These are phyloP conservation scores for Austroboletus rostrupii DNA, from an alignment of 1,284 basidiomycete genomes.

Conservation along the genomic window DNA sequence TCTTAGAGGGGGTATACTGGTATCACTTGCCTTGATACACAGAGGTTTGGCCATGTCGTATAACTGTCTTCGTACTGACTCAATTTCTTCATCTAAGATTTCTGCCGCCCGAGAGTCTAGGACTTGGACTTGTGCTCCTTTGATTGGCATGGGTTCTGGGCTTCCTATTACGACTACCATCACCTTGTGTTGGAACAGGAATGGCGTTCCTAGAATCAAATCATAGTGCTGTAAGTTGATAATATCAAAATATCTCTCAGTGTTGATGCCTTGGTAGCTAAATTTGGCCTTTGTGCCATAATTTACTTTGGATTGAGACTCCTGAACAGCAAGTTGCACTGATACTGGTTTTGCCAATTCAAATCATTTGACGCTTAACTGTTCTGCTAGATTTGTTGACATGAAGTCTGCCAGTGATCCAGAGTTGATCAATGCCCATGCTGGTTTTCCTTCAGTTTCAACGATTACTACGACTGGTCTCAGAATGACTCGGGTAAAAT, in stretches of 20 bases:
- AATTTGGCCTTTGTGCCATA: conserved; percentile 17
- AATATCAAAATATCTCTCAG: conserved; percentile 21
- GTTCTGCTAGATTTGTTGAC: conserved; percentile 35
- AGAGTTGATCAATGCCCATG: conserved; percentile 31
- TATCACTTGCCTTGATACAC: conserved; percentile 24
- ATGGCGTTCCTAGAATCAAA: conserved; percentile 33
- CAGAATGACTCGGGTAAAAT: conserved; percentile 17
- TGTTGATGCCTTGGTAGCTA: conserved; percentile 30
- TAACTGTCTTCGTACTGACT: conserved; percentile 10
- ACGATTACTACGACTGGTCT: conserved; percentile 31
- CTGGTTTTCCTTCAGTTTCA: conserved; percentile 31
- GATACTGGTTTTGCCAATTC: conserved; percentile 26
- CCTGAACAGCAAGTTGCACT: conserved; percentile 30
- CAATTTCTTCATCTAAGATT: no score
- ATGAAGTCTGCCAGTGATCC: conserved; percentile 40
- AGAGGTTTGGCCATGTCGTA: conserved; percentile 18
- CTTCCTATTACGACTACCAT: conserved; percentile 22
- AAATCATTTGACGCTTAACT: conserved; percentile 22
- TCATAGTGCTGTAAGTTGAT: conserved; percentile 32
- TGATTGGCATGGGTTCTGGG: conserved; percentile 8
- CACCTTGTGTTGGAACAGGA: conserved; percentile 29
- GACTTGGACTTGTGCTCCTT: conserved; percentile 16
- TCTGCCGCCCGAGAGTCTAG: conserved; percentile 19
- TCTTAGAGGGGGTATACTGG: conserved; percentile 29
- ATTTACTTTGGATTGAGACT: conserved; percentile 28